Evolutionary conservation across 495 filamentous ascomycete species (phyloP), one percentile per base, ranked within the genome.

Genomic region (Xylaria longipes): DNA sequence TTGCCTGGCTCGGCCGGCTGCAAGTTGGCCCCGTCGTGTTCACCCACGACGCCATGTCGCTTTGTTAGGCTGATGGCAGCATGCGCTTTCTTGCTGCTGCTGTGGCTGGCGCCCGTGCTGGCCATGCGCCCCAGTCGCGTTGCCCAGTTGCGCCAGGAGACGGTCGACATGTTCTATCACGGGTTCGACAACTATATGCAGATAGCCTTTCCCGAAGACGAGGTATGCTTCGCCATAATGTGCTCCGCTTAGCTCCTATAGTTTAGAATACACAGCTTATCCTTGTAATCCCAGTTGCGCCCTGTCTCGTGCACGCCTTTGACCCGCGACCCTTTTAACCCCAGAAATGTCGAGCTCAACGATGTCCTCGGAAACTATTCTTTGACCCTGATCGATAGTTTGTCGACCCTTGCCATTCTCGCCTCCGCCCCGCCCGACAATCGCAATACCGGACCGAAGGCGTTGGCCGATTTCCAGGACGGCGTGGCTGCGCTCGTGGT

Each of bases 311-410:
- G 96, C 78, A 83, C 84, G 45, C 94, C 96, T 11, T 86, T 95
- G 74, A 92, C 90, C 68, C 93, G 94, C 74, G 94, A 97, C 81
- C 85, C 89, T 65, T 86, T 89, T 57, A 92, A 97, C 75, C 93
- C 93, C 1, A 87, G 88, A 54, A 91, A 95, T 74, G 89, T 97
- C 72, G 95, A 94, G 79, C 86, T 97, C 57, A 98, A 98, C 80
- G 96, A 99, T 82, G 94, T 95, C 41, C 87, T 99, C 65, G 96
- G 96, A 15, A 98, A 98, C 79, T 99, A 98, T 79, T 97, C 95
- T 65, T 85, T 99, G 68, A 98, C 97, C 8, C 83, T 98, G 43
- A 93, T 98, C 75, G 96, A 99, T 83, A 97, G 93, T 73, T 86
- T 99, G 39, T 97, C 94, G 20, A 95, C 95, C 2, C 87, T 99